These are phyloP conservation scores for Phytopythium vexans DNA, from an alignment of 352 stramenopile genomes.

Conservation along the genomic window DNA sequence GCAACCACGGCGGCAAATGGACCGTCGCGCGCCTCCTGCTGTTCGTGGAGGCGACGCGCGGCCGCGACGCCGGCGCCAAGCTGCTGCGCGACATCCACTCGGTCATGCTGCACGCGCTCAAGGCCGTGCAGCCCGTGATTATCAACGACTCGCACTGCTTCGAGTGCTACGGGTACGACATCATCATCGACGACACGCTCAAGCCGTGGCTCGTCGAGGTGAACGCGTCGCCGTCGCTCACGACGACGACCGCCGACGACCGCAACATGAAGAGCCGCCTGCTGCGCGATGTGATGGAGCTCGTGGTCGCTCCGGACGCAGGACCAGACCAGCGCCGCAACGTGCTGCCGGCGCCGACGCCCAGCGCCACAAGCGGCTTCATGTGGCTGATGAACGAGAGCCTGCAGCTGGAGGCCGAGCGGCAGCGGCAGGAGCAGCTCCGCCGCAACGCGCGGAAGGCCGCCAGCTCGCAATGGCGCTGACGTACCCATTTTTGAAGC, in stretches of 20 bases:
- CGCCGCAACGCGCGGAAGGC: conserved; percentile 45
- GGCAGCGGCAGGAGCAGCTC: conserved; percentile 33
- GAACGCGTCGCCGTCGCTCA: conserved; percentile 73
- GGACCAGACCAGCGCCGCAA: conserved; percentile 39
- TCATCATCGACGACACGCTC: conserved; percentile 90
- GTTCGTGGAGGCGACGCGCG: conserved; percentile 76
- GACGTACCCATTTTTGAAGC: conserved; percentile 1
- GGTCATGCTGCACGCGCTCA: conserved; percentile 86
- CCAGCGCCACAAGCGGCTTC: conserved; percentile 66
- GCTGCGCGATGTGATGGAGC: conserved; percentile 66
- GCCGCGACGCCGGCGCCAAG: conserved; percentile 47
- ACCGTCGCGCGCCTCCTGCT: conserved; percentile 84
- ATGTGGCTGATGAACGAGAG: conserved; percentile 73
- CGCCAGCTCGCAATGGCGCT: conserved; percentile 33
- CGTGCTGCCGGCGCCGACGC: conserved; percentile 27
- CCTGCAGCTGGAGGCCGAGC: conserved; percentile 45
- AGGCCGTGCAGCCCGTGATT: conserved; percentile 89
- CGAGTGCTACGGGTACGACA: conserved; percentile 94
- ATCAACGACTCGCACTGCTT: conserved; percentile 95
- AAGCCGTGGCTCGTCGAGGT: conserved; percentile 93
- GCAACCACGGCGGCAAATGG: conserved; percentile 89
- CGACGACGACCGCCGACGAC: conserved; percentile 66
- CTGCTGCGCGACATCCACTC: conserved; percentile 62
- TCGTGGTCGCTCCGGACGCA: conserved; percentile 47
- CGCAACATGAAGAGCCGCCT: conserved; percentile 79